Conservation (phyloP, 2,329 filamentous ascomycete species). For the Fusarium napiforme region DNA sequence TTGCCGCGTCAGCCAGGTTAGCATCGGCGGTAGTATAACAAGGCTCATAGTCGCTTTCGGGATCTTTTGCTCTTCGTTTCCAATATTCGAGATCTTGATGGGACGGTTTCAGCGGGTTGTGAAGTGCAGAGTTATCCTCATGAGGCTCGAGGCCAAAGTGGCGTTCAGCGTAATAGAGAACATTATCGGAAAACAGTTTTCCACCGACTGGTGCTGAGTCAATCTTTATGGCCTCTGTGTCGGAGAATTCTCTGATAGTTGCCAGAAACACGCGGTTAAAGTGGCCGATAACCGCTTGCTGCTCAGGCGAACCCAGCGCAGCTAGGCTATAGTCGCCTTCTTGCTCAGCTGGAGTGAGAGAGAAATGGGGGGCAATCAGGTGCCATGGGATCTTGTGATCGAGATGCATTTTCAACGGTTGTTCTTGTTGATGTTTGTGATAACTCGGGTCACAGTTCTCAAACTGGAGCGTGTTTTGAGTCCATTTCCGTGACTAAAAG, state of each 20-base stretch:
- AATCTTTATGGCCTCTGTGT: not conserved
- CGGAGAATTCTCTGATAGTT: not conserved
- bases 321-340: not conserved
- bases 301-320: accelerated
- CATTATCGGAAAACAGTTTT: not conserved
- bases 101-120: not conserved
- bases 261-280: not conserved
- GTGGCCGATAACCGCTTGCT: not conserved
- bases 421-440: not conserved
- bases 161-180: not conserved
- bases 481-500: not conserved
- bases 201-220: accelerated
- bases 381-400: conserved; percentile 1
- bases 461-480: not conserved
- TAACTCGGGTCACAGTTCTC: accelerated
- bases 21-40: not conserved
- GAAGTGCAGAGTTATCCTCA: not conserved
- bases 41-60: accelerated
- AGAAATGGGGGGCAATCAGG: not conserved
- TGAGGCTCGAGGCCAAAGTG: not conserved
- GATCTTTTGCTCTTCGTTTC: not conserved
- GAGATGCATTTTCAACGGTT: not conserved
- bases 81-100: not conserved
- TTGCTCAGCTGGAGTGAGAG: not conserved
- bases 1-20: not conserved